Evolutionary conservation across 192 early-diverging fungal genomes (phyloP).

Genomic region (Backusella sp.): DNA sequence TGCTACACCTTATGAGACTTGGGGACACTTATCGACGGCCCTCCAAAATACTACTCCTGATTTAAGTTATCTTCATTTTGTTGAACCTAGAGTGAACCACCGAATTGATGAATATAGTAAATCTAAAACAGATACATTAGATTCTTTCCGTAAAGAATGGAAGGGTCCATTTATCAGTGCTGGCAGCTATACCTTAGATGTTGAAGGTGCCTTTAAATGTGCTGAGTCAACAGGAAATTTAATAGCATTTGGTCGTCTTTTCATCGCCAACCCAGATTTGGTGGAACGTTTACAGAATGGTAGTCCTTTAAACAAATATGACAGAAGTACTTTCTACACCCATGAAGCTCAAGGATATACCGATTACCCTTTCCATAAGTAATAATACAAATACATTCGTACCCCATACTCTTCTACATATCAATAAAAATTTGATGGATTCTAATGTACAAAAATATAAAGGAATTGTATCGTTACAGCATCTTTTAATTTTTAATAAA

Average conservation of each 20-base stretch:
- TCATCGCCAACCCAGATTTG: conserved; percentile 40
- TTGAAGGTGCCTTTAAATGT: not conserved
- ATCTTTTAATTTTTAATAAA: not conserved
- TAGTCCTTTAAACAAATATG: conserved; percentile 24
- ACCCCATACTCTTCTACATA: not conserved
- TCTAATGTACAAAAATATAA: not conserved
- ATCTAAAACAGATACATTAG: not conserved
- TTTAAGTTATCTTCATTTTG: conserved; percentile 28
- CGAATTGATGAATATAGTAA: conserved; percentile 1
- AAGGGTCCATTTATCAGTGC: conserved; percentile 12
- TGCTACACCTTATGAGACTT: conserved; percentile 20
- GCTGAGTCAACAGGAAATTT: conserved; percentile 24
- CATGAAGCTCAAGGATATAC: conserved; percentile 21
- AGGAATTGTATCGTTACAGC: not conserved
- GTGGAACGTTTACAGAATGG: conserved; percentile 24
- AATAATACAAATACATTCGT: not conserved
- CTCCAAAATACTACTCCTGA: conserved; percentile 25
- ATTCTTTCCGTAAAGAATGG: conserved; percentile 13
- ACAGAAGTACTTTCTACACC: conserved; percentile 32
- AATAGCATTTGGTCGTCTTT: conserved; percentile 32
- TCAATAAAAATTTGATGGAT: not conserved
- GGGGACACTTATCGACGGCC: conserved; percentile 15
- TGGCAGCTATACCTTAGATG: conserved; percentile 24
- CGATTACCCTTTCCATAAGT: conserved; percentile 31
- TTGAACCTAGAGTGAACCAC: conserved; percentile 19